These are phyloP conservation scores for Fraxinus platypoda DNA, from an alignment of 305 asterid genomes.

Conservation along the genomic window DNA sequence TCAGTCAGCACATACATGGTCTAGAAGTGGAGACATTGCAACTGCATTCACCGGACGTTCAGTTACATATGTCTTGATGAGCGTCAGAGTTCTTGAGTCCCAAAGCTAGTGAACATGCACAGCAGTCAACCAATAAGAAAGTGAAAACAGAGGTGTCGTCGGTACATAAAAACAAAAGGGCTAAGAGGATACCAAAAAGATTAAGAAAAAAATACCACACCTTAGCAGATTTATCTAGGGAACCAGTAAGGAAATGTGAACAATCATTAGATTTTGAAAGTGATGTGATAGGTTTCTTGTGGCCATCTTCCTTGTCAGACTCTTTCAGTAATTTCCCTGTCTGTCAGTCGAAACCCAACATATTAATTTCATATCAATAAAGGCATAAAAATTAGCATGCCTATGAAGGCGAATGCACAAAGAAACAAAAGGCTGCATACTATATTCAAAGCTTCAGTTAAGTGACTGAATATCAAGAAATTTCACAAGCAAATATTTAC, in stretches of 20 bases:
- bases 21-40: conserved; percentile 83
- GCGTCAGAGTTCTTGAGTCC: conserved; percentile 74
- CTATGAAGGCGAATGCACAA: not conserved
- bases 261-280: conserved; percentile 67
- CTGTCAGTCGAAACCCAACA: conserved; percentile 30
- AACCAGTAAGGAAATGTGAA: conserved; percentile 83
- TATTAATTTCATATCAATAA: conserved; percentile 4
- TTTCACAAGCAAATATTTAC: not conserved
- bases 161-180: not conserved
- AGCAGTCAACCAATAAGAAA: conserved; percentile 22
- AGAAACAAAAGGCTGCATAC: not conserved
- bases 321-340: conserved; percentile 71
- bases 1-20: conserved; percentile 60
- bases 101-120: conserved; percentile 59
- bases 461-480: not conserved
- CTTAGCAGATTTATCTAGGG: conserved; percentile 91
- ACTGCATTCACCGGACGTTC: conserved; percentile 93
- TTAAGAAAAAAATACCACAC: conserved; percentile 31
- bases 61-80: conserved; percentile 74
- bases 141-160: not conserved
- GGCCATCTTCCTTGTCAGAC: conserved; percentile 73
- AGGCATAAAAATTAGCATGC: not conserved
- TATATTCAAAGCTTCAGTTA: not conserved
- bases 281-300: conserved; percentile 76
- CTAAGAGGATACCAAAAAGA: not conserved